Evolutionary conservation across 1,284 basidiomycete species (phyloP).

Genomic region (Pseudozyma sp.): DNA sequence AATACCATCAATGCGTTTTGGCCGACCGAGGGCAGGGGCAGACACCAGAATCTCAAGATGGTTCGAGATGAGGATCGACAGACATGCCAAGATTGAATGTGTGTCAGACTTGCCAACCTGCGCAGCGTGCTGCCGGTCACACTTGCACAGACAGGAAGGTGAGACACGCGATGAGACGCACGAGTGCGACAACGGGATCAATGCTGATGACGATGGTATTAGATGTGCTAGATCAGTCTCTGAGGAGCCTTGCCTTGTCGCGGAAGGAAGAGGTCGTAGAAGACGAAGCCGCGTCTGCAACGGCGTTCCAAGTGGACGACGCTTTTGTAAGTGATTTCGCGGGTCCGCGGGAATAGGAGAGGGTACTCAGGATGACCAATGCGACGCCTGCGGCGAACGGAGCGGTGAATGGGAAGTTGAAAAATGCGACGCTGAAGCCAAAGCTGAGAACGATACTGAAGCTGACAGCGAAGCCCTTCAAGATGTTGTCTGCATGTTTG

Average conservation of each 20-base stretch:
- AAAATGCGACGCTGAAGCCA: constrained; percentile 85
- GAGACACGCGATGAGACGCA: too few relatives aligned
- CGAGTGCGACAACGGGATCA: too few relatives aligned
- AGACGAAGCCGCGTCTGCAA: constrained; percentile 26
- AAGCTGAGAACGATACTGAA: constrained; percentile 93
- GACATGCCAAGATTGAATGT: too few relatives aligned
- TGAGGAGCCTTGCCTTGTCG: constrained; percentile 34
- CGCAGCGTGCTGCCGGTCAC: background rate
- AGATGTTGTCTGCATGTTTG: constrained; percentile 72
- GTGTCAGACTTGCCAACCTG: too few relatives aligned
- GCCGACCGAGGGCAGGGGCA: too few relatives aligned
- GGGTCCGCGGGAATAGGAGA: constrained; percentile 75
- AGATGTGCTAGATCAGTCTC: constrained; percentile 12
- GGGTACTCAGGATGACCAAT: constrained; percentile 86
- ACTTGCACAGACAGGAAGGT: background rate
- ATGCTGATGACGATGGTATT: constrained; percentile 1
- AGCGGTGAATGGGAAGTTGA: constrained; percentile 85
- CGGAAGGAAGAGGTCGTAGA: constrained; percentile 21
- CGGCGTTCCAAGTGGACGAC: constrained; percentile 16
- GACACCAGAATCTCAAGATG: too few relatives aligned
- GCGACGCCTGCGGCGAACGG: constrained; percentile 84
- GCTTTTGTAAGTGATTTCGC: constrained; percentile 14
- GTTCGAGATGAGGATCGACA: too few relatives aligned
- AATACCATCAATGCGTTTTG: too few relatives aligned
- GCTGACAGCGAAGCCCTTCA: constrained; percentile 84